Conservation (phyloP, 192 early-diverging fungal species). For the Thamnidium elegans region DNA sequence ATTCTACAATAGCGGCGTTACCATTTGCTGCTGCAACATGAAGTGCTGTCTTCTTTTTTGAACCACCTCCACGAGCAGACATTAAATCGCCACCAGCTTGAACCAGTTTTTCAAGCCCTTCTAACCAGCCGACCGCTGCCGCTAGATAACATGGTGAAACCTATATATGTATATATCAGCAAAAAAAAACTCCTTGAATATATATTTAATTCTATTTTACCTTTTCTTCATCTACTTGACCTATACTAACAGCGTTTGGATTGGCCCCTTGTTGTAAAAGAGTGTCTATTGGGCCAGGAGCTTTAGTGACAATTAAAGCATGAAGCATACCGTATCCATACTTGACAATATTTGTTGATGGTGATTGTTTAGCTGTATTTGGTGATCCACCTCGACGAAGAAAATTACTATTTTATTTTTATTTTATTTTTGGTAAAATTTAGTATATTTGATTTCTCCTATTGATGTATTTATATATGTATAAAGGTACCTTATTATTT, state of each 20-base stretch:
- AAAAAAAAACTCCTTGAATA: not conserved
- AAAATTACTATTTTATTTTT: slow-evolving; percentile 22
- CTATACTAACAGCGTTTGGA: slow-evolving; percentile 26
- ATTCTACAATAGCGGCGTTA: slow-evolving; percentile 25
- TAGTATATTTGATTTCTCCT: not conserved
- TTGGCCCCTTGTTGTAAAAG: slow-evolving; percentile 38
- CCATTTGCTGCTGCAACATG: slow-evolving; percentile 27
- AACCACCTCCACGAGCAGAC: slow-evolving; percentile 22
- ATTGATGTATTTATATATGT: not conserved
- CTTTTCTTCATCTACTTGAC: slow-evolving; percentile 34
- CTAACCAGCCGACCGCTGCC: slow-evolving; percentile 30
- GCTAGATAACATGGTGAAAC: slow-evolving; percentile 35
- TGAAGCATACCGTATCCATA: slow-evolving; percentile 40
- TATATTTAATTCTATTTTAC: slow-evolving; percentile 2
- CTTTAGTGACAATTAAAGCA: slow-evolving; percentile 24
- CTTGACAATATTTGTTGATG: slow-evolving; percentile 14
- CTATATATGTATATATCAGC: slow-evolving; percentile 6
- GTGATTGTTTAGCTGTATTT: slow-evolving; percentile 36
- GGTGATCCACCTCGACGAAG: slow-evolving; percentile 35
- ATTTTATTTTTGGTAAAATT: not conserved
- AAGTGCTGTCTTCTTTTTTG: slow-evolving; percentile 27
- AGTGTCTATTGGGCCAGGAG: slow-evolving; percentile 21
- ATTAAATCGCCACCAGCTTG: slow-evolving; percentile 32
- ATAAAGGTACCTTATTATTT: slow-evolving; percentile 33
- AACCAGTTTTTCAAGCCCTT: slow-evolving; percentile 30